phyloP scores from a whole-genome alignment of 2,329 filamentous ascomycete species.

The Coniochaeta ligniaria region DNA sequence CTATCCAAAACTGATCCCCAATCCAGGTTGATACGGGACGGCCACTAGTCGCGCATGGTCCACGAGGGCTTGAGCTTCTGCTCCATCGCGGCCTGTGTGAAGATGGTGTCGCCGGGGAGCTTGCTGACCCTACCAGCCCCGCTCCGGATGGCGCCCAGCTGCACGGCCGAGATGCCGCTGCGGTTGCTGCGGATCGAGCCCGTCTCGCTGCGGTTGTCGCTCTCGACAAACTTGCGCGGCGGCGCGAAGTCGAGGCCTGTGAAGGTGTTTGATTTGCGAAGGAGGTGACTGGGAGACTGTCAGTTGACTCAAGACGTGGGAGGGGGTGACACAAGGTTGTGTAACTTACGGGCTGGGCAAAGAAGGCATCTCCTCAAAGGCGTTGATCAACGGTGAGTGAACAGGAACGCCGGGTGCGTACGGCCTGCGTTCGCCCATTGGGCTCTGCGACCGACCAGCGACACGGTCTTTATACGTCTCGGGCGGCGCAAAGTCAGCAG shows the following conservation, averaged over 20 bases:
- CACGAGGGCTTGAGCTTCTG: constrained; percentile 54
- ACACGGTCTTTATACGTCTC: constrained; percentile 57
- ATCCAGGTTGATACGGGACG: not conserved
- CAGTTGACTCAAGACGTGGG: constrained; percentile 13
- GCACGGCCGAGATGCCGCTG: constrained; percentile 66
- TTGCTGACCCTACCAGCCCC: constrained; percentile 84
- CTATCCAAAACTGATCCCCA: not conserved
- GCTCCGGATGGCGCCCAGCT: constrained; percentile 65
- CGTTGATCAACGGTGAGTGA: constrained; percentile 71
- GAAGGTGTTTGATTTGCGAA: constrained; percentile 73
- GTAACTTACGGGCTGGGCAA: constrained; percentile 87
- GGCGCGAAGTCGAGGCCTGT: constrained; percentile 76
- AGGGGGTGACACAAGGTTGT: not conserved
- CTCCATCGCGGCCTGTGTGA: constrained; percentile 62
- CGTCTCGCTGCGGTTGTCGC: constrained; percentile 54
- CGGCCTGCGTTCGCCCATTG: constrained; percentile 56
- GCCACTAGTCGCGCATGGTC: constrained; percentile 38
- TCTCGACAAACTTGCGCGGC: constrained; percentile 64
- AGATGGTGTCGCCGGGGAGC: constrained; percentile 74
- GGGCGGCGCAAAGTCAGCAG: constrained; percentile 84
- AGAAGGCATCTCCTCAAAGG: constrained; percentile 78
- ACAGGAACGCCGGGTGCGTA: constrained; percentile 63
- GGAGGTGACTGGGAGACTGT: constrained; percentile 46
- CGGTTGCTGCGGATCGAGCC: constrained; percentile 66
- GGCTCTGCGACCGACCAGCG: constrained; percentile 61